A percentile compares a stretch with the other conserved stretches of the same genome.
Conservation (phyloP, 495 filamentous ascomycete species). For the Cetradonia linearis region DNA sequence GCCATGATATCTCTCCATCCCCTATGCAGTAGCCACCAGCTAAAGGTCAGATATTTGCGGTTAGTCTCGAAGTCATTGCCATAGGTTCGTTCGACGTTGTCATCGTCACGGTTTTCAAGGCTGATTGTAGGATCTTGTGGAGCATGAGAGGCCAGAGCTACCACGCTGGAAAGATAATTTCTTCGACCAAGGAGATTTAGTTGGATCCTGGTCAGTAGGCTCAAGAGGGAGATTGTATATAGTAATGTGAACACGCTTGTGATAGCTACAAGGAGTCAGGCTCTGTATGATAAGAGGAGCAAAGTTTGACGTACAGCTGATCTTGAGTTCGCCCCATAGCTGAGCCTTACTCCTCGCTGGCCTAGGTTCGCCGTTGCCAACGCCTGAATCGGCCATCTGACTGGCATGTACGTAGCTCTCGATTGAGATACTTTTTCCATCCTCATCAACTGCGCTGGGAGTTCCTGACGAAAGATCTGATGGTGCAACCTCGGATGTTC, state of each 20-base stretch:
- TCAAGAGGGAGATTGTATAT: constrained; percentile 82
- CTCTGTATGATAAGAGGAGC: constrained; percentile 2
- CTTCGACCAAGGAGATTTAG: constrained; percentile 91
- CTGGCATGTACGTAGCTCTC: constrained; percentile 73
- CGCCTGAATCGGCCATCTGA: constrained; percentile 49
- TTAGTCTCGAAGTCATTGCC: constrained; percentile 92
- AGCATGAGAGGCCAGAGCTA: constrained; percentile 65
- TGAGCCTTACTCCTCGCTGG: constrained; percentile 76
- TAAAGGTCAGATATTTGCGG: constrained; percentile 84
- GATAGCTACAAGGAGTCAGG: constrained; percentile 49
- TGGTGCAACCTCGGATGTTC: constrained; percentile 38
- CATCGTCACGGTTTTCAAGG: constrained; percentile 83
- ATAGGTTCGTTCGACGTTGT: constrained; percentile 64
- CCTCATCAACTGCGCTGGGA: constrained; percentile 74
- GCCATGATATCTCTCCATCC: constrained; percentile 76
- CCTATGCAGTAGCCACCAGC: constrained; percentile 93
- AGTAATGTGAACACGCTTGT: constrained; percentile 82
- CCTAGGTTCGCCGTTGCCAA: constrained; percentile 34
- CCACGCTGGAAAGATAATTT: constrained; percentile 89
- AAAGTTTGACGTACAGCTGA: constrained; percentile 56
- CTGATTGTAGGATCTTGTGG: constrained; percentile 56
- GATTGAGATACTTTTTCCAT: constrained; percentile 65
- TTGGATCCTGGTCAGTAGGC: constrained; percentile 88
- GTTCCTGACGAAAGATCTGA: constrained; percentile 59
- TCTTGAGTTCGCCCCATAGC: constrained; percentile 96